Evolutionary conservation across 331 rosid genomes (phyloP), one percentile per base, ranked within the genome.

Genomic region (Telfairia occidentalis): DNA sequence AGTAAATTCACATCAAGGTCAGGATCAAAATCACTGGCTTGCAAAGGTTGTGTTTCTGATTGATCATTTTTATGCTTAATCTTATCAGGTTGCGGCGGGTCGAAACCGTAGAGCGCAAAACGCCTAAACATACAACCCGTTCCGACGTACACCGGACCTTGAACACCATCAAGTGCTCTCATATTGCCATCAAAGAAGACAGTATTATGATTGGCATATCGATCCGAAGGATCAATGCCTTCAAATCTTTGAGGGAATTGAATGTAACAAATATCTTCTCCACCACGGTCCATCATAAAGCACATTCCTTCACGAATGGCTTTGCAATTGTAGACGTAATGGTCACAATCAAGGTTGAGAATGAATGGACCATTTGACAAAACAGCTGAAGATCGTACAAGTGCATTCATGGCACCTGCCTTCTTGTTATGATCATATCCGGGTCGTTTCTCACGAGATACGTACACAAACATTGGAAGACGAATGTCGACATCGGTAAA

Each of bases 351-450:
- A 16, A 94, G 90, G 77, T 94, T 94, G 18, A 91, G 97, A 63
- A 91, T 94, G 80, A 94, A 94, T 10, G 98, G 87, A 1, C 98
- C 98, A 18, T 94, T 91, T 19, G 98, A 94, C 42, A 94, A 67
- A 9, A 94, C 38, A 15, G 97, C 96, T 0, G 98, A 94, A 34
- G 96, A 78, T 79, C 98, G 75, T 35, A 91, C 98, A 3, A 90
- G 64, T 13, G 97, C 98, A 66, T 94, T 94, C 97, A 94, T 94
- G 74, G 98, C 97, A 0, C 98, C 98, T 0, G 98, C 97, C 84
- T 94, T 94, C 82, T 94, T 94, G 81, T 94, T 91, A 74, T 94
- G 98, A 53, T 94, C 98, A 32, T 94, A 94, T n/a, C 97, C 97
- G 0, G 87, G 96, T 1, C 98, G 71, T 77, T 94, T 94, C 84